These are phyloP conservation scores for Gossypium herbaceum DNA, from an alignment of 345 rosid genomes.

Conservation along the genomic window DNA sequence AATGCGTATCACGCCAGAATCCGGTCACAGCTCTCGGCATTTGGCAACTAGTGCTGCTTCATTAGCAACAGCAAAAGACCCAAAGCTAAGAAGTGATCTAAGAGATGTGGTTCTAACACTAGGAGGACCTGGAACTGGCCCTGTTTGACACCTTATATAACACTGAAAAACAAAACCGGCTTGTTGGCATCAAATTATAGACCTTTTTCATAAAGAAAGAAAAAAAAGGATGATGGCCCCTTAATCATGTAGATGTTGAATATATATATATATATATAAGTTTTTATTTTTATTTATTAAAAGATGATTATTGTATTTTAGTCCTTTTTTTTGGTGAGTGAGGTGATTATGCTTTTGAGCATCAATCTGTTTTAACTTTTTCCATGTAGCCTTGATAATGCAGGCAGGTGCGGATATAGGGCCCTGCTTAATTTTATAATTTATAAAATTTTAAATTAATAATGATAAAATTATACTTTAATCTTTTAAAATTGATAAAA, in stretches of 20 bases:
- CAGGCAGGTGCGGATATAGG: neutral
- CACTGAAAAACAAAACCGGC: neutral
- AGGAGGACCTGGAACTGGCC: slow-evolving; percentile 63
- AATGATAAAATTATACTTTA: too few relatives aligned
- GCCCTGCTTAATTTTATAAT: rapidly evolving
- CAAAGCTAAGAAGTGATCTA: slow-evolving; percentile 52
- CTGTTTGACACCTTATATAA: neutral
- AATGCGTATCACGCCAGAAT: slow-evolving; percentile 12
- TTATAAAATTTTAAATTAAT: too few relatives aligned
- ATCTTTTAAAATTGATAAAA: too few relatives aligned
- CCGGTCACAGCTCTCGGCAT: slow-evolving; percentile 23
- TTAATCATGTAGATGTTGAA: neutral
- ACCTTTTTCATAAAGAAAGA: neutral
- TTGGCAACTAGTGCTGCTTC: slow-evolving; percentile 22
- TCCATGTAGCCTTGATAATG: neutral
- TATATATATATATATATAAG: neutral
- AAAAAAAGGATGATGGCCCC: neutral
- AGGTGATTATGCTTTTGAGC: neutral
- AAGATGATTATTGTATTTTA: neutral
- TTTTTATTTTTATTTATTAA: neutral
- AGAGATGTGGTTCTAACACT: slow-evolving; percentile 65
- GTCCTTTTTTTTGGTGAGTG: neutral
- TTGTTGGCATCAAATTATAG: neutral
- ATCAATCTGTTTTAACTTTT: neutral
- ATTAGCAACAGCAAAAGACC: slow-evolving; percentile 24